These are phyloP conservation scores for Leccinum subtestaceum DNA, from an alignment of 768 basidiomycete species.

Conservation along the genomic window DNA sequence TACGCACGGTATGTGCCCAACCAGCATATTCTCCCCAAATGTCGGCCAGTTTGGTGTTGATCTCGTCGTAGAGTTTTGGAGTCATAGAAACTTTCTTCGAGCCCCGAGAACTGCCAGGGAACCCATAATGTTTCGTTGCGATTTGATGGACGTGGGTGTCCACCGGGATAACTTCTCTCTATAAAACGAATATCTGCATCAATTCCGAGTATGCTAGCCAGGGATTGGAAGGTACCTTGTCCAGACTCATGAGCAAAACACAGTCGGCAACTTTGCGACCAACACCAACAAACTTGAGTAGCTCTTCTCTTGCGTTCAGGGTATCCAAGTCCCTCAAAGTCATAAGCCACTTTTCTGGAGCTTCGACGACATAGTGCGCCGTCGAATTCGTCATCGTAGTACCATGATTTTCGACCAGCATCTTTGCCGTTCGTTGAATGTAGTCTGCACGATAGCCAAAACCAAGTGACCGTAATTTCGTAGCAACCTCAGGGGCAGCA, in stretches of 20 bases:
- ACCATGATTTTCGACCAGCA: constrained; percentile 62
- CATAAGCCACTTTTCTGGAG: constrained; percentile 59
- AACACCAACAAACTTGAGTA: constrained; percentile 85
- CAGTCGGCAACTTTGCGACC: constrained; percentile 98
- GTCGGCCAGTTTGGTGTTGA: constrained; percentile 54
- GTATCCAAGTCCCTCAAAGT: constrained; percentile 50
- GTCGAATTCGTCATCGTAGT: background rate
- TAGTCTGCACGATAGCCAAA: constrained; percentile 96
- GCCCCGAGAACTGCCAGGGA: constrained; percentile 39
- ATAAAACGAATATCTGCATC: constrained; percentile 6
- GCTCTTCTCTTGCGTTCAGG: constrained; percentile 62
- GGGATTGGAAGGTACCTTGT: constrained; percentile 58
- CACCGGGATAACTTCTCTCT: constrained; percentile 88
- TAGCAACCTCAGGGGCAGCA: constrained; percentile 52
- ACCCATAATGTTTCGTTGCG: constrained; percentile 72
- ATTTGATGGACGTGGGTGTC: constrained; percentile 96
- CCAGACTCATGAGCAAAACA: constrained; percentile 85
- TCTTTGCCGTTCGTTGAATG: constrained; percentile 78
- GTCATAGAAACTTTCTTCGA: constrained; percentile 61
- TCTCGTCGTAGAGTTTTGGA: constrained; percentile 71
- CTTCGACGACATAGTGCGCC: constrained; percentile 33
- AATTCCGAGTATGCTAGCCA: background rate
- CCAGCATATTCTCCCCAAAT: constrained; percentile 87
- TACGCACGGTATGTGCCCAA: constrained; percentile 81
- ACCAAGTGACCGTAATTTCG: constrained; percentile 73